These are phyloP conservation scores for Dioszegia aurantiaca DNA, from an alignment of 768 basidiomycete genomes.

Conservation along the genomic window DNA sequence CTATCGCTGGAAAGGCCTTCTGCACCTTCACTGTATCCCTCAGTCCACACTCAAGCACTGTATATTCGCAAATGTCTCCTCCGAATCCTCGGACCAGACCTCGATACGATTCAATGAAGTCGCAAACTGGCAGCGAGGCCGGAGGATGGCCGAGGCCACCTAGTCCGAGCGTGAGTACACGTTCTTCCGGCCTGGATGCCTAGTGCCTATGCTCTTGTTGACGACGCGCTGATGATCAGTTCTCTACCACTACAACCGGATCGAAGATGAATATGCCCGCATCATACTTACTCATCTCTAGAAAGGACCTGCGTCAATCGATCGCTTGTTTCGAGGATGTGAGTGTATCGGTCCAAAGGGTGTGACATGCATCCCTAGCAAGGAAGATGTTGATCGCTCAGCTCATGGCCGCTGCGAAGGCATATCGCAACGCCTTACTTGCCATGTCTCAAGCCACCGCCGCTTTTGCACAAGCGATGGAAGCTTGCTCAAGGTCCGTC, in stretches of 20 bases:
- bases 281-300: conserved; percentile 42
- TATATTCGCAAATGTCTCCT: not conserved
- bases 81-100: conserved; percentile 15
- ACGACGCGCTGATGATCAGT: conserved; percentile 23
- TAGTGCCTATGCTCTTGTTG: not conserved
- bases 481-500: conserved; percentile 73
- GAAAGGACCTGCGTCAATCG: conserved; percentile 46
- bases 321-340: conserved; percentile 50
- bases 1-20: too few species aligned
- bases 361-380: not conserved
- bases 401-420: conserved; percentile 72
- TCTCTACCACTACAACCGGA: conserved; percentile 48
- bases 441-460: conserved; percentile 79
- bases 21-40: too few species aligned
- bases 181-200: too few species aligned
- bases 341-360: not conserved
- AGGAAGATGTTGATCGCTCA: conserved; percentile 45
- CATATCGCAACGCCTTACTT: conserved; percentile 75
- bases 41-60: too few species aligned
- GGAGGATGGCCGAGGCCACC: conserved; percentile 31
- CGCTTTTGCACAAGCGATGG: conserved; percentile 79
- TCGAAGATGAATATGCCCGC: conserved; percentile 42
- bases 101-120: conserved; percentile 39
- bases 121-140: conserved; percentile 16
- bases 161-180: conserved; percentile 42